These are phyloP conservation scores for Irpex rosettiformis DNA, from an alignment of 1,284 basidiomycete genomes.

Conservation along the genomic window DNA sequence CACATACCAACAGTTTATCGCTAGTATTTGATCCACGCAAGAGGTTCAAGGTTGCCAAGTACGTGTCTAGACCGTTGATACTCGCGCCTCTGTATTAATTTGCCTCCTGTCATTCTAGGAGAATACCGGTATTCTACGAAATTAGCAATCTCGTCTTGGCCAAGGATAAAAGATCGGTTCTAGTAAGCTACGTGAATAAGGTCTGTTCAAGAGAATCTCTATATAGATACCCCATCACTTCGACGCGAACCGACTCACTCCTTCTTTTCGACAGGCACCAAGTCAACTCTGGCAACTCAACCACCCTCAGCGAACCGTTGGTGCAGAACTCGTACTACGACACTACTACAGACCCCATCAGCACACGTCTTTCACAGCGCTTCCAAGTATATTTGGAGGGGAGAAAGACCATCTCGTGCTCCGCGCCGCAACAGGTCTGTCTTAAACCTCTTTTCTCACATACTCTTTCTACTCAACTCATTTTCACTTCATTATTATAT, in stretches of 20 bases:
- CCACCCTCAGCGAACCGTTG: slow-evolving; percentile 23
- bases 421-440: slow-evolving; percentile 3
- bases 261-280: slow-evolving; percentile 57
- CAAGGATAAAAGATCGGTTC: slow-evolving; percentile 51
- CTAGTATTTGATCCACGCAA: slow-evolving; percentile 70
- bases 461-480: no score
- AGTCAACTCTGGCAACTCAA: slow-evolving; percentile 77
- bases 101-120: slow-evolving; percentile 35
- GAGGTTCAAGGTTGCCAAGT: slow-evolving; percentile 61
- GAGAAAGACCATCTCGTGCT: slow-evolving; percentile 4
- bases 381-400: slow-evolving; percentile 7
- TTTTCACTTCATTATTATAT: neutral
- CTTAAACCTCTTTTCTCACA: neutral
- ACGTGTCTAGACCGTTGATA: slow-evolving; percentile 8
- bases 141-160: slow-evolving; percentile 70
- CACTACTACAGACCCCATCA: slow-evolving; percentile 59
- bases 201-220: no score
- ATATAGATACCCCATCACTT: no score
- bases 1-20: neutral
- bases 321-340: slow-evolving; percentile 46
- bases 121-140: slow-evolving; percentile 73
- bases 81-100: neutral
- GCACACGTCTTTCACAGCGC: slow-evolving; percentile 2
- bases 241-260: neutral
- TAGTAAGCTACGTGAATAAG: slow-evolving; percentile 73